These are phyloP conservation scores for Trematosphaeria pertusa DNA, from an alignment of 2,329 filamentous ascomycete species.

Conservation along the genomic window DNA sequence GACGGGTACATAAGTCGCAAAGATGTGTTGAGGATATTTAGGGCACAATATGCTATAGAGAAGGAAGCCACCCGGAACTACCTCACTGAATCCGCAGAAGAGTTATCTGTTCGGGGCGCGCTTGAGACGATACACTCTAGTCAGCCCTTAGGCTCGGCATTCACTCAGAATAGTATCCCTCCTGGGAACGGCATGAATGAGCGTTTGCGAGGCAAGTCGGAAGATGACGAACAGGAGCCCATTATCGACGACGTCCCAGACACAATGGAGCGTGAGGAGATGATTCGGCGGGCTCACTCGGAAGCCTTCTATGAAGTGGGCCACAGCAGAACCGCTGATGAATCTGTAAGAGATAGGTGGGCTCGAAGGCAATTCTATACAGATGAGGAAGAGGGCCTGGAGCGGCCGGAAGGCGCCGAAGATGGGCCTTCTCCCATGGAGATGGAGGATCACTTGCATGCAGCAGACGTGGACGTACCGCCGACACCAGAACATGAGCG, in stretches of 20 bases:
- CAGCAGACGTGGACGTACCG: slow-evolving; percentile 1
- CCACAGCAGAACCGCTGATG: slow-evolving; percentile 30
- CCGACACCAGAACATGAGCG: slow-evolving; percentile 15
- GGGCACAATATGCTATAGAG: slow-evolving; percentile 89
- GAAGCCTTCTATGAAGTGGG: slow-evolving; percentile 18
- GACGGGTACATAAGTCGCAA: slow-evolving; percentile 86
- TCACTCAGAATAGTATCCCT: slow-evolving; percentile 47
- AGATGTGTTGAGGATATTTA: slow-evolving; percentile 90
- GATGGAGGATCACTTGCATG: slow-evolving; percentile 19
- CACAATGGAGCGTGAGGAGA: slow-evolving; percentile 20
- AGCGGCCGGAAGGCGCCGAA: slow-evolving; percentile 26
- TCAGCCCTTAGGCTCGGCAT: slow-evolving; percentile 56
- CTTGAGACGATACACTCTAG: slow-evolving; percentile 51
- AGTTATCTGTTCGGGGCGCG: slow-evolving; percentile 68
- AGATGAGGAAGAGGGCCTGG: slow-evolving; percentile 80
- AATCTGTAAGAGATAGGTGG: slow-evolving; percentile 69
- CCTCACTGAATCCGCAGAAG: slow-evolving; percentile 75
- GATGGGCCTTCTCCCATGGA: slow-evolving; percentile 13
- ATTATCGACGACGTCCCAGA: slow-evolving; percentile 36
- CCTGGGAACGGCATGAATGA: slow-evolving; percentile 21
- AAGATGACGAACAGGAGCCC: slow-evolving; percentile 38
- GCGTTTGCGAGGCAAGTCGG: slow-evolving; percentile 41
- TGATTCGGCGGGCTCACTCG: slow-evolving; percentile 24
- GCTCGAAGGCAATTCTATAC: slow-evolving; percentile 79
- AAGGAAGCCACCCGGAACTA: slow-evolving; percentile 88